Base-by-base conservation (phyloP, 805 yeast species). In the Candida vaughaniae region DNA sequence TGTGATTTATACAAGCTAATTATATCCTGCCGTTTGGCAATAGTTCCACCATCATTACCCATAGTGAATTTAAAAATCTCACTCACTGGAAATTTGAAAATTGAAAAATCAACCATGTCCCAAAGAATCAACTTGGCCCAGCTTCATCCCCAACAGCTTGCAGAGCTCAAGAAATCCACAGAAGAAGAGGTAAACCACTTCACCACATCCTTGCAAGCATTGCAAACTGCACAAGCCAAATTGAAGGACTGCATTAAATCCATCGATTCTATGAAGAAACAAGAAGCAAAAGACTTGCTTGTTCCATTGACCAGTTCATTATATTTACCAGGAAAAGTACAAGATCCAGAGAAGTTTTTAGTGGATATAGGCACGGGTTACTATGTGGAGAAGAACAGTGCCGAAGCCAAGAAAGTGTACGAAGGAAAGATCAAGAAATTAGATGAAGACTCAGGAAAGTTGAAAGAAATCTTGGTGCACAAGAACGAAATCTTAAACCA, bases 291-390 rank as follows among this genome's bases (percentile, higher is more conserved):
- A 31, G 75, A 77, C 22, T 58, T 91, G 15, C 66, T 93, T 45
- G 87, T 93, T 1, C 99, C 99, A 5, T 71, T 95, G 43, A 87
- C 98, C 0, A 73, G 89, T 14, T 87, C 96, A 0, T 66, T 93
- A 27, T 93, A 93, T 49, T 83, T 93, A 18, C 95, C 96, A 3
- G 99, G 98, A 2, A 75, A 69, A 36, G 73, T 86, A 35, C 69
- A 71, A 29, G 78, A 83, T 40, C 73, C 73, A 35, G 74, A 81
- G 42, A 79, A 74, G 41, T 93, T 83, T 51, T 69, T 93, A 56
- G 96, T 93, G 7, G 99, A 93, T 56, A 82, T 93, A 17, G 99
- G 99, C 23, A 93, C 99, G 0, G 98, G 98, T 2, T 93, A 93
- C 57, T 93, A 76, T 56, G 90, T 89, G 12, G 96, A 88, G 55